phyloP scores from a whole-genome alignment of 495 filamentous ascomycete genomes.

The Penicillium paradoxum region DNA sequence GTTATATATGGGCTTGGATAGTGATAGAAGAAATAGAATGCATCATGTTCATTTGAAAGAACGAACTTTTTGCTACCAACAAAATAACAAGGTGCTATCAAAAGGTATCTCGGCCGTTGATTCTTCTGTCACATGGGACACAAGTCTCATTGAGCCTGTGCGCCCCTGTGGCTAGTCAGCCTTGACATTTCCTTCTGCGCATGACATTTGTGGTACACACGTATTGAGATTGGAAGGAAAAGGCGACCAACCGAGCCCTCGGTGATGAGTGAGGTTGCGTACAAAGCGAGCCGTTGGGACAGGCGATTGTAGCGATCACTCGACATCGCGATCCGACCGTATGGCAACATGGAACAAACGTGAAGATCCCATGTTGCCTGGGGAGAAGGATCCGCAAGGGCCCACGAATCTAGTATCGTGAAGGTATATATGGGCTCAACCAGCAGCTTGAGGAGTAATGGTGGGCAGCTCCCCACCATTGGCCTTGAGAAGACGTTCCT shows the following conservation, averaged over 20 bases:
- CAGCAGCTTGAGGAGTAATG: slow-evolving; percentile 27
- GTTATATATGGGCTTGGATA: background rate
- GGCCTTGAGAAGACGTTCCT: slow-evolving; percentile 39
- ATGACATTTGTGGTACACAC: slow-evolving; percentile 5
- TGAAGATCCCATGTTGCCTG: slow-evolving; percentile 18
- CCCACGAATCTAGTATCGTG: slow-evolving; percentile 30
- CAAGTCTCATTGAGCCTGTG: slow-evolving; percentile 11
- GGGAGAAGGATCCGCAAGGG: slow-evolving; percentile 25
- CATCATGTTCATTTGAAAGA: slow-evolving; percentile 19
- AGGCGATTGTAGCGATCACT: slow-evolving; percentile 21
- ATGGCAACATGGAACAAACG: slow-evolving; percentile 17
- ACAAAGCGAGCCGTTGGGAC: slow-evolving; percentile 8
- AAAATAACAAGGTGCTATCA: slow-evolving; percentile 31
- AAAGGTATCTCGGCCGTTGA: slow-evolving; percentile 30
- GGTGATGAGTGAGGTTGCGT: slow-evolving; percentile 14
- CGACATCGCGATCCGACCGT: slow-evolving; percentile 24
- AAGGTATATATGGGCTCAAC: slow-evolving; percentile 23
- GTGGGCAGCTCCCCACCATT: slow-evolving; percentile 25
- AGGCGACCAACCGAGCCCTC: slow-evolving; percentile 9
- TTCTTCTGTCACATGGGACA: slow-evolving; percentile 27
- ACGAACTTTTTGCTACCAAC: slow-evolving; percentile 33
- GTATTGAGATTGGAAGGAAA: slow-evolving; percentile 6
- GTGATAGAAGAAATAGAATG: background rate
- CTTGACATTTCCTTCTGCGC: slow-evolving; percentile 6
- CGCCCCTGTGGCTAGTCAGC: slow-evolving; percentile 14